Percentiles rank a stretch among this genome's conserved stretches.
phyloP scores from a whole-genome alignment of 2,329 filamentous ascomycete species.

The Talaromyces sp. region DNA sequence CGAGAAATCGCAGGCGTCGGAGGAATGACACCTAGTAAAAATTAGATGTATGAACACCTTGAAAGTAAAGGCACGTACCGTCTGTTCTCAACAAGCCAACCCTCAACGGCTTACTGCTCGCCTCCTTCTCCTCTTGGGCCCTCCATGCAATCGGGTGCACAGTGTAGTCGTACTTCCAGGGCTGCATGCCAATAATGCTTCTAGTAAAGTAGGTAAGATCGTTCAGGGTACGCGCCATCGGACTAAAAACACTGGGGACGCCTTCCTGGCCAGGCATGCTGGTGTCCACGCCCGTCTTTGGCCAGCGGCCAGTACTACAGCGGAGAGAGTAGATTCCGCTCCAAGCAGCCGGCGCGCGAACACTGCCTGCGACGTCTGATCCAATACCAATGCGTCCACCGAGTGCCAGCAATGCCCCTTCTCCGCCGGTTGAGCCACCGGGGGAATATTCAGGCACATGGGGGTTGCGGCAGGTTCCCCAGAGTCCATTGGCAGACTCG shows the following conservation, averaged over 20 bases:
- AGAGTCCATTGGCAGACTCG: conserved; percentile 73
- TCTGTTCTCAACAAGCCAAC: conserved; percentile 76
- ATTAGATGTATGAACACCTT: not conserved
- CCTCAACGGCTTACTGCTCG: conserved; percentile 58
- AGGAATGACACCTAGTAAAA: conserved; percentile 62
- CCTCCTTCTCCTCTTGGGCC: conserved; percentile 54
- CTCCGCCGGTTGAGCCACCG: conserved; percentile 82
- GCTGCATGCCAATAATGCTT: conserved; percentile 70
- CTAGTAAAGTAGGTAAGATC: conserved; percentile 82
- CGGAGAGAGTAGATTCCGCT: conserved; percentile 81
- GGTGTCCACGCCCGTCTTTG: conserved; percentile 75
- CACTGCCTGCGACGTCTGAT: conserved; percentile 84
- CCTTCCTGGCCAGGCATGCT: conserved; percentile 93
- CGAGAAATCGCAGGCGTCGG: conserved; percentile 78
- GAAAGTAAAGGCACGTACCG: conserved; percentile 29
- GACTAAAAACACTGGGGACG: conserved; percentile 81
- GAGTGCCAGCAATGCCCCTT: conserved; percentile 74
- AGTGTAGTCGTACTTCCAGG: conserved; percentile 83
- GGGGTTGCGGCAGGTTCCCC: conserved; percentile 77
- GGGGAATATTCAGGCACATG: conserved; percentile 81
- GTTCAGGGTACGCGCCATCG: conserved; percentile 80
- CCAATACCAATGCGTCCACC: conserved; percentile 83
- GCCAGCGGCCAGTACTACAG: conserved; percentile 87
- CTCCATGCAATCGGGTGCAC: conserved; percentile 84
- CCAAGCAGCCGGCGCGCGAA: conserved; percentile 82